Conservation (phyloP, 257 asterid species). For the Nyctanthes arbortristis region DNA sequence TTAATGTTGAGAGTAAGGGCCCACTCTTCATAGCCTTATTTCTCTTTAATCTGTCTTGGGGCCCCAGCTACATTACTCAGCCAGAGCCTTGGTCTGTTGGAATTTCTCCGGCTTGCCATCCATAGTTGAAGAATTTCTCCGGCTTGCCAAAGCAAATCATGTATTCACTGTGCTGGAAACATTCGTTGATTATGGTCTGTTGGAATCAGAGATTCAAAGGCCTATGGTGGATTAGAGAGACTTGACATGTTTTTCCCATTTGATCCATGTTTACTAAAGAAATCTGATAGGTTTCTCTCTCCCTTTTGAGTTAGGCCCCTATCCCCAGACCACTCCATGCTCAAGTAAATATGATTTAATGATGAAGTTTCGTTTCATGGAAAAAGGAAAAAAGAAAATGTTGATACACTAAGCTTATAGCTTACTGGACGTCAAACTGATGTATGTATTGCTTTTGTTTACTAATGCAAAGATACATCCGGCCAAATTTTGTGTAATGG, state of each 20-base stretch:
- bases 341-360: background rate
- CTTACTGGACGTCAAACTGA: conserved; percentile 12
- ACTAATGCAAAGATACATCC: conserved; percentile 55
- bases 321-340: background rate
- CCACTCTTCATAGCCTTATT: background rate
- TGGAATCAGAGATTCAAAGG: conserved; percentile 65
- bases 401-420: background rate
- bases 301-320: background rate
- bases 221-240: conserved; percentile 74
- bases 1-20: background rate
- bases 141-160: conserved; percentile 48
- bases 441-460: background rate
- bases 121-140: conserved; percentile 78
- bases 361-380: background rate
- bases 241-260: conserved; percentile 90
- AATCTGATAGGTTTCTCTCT: conserved; percentile 71
- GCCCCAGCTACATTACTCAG: background rate
- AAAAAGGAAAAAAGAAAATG: background rate
- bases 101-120: conserved; percentile 89
- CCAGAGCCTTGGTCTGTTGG: conserved; percentile 30
- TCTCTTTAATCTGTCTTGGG: background rate
- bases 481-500: conserved; percentile 86
- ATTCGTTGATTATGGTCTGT: conserved; percentile 31
- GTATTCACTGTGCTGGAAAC: conserved; percentile 55
- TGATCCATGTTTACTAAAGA: conserved; percentile 82